Base-by-base conservation (phyloP, 345 rosid genomes). In the Pistacia vera region DNA sequence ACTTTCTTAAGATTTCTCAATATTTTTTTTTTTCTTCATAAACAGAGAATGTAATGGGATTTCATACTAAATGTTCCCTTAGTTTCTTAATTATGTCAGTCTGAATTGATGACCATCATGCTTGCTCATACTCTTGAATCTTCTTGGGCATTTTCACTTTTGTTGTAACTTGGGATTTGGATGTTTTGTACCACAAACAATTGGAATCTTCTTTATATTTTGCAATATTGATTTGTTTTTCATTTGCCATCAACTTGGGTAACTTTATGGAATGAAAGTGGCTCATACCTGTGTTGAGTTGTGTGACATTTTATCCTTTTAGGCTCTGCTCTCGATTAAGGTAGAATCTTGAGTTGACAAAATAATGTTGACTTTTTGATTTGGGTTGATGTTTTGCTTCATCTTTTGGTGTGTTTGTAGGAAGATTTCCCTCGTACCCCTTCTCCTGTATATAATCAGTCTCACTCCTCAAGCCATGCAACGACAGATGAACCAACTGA, bases 401-500 rank as follows among this genome's bases (percentile, higher is more conserved):
- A n/a, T 71, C 71, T 52, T 73, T 57, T 85, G 78, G 62, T 71
- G 76, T 71, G 80, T 82, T 54, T 88, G 81, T 72, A 36, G 41
- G 41, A 36, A 36, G 41, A 36, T 36, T 36, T 89, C 67, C 90
- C 90, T 69, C 94, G 91, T 70, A 89, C 92, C 60, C 97, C 90
- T 67, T 88, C 91, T 79, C 93, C 87, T 83, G 90, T 92, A 28
- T 95, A 86, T 86, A 91, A 77, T 84, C 95, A 84, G 83, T 85
- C 92, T 83, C 97, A 87, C 72, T 76, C 95, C 51, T 89, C 91
- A 68, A 86, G 89, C 78, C 88, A 71, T 83, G 87, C 85, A 38
- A 75, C 78, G 77, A 72, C 86, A 65, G 91, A 91, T 72, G 97
- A 88, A 78, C 63, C 79, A 44, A 36, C 68, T 62, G 90, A 88